Percentiles rank a stretch among this genome's conserved stretches.
Conservation (phyloP, 371 early-diverging fungal species). For the Funneliformis caledonium region DNA sequence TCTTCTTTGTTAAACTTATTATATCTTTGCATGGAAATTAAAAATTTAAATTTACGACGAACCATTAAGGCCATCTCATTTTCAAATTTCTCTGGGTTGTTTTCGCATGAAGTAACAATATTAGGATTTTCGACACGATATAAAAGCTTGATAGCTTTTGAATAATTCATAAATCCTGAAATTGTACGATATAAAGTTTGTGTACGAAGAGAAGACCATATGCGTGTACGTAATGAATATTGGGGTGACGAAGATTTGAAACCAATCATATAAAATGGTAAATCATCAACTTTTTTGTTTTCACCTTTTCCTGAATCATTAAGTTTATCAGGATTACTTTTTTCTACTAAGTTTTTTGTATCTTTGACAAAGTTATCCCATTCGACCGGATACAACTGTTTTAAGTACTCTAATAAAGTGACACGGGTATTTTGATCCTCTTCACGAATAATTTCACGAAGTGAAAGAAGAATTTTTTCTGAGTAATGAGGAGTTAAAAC, state of each 20-base stretch:
- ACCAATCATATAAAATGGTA: constrained; percentile 83
- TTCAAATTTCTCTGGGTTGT: constrained; percentile 68
- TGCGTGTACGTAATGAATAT: constrained; percentile 83
- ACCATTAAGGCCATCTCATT: constrained; percentile 70
- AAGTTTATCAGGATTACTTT: constrained; percentile 48
- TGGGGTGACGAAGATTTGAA: constrained; percentile 84
- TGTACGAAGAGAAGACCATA: constrained; percentile 89
- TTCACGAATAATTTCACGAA: constrained; percentile 86
- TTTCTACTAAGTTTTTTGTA: constrained; percentile 79
- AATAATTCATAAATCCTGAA: constrained; percentile 90
- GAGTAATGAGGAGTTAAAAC: constrained; percentile 90
- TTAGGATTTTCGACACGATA: constrained; percentile 86
- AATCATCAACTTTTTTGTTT: constrained; percentile 67
- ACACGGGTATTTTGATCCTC: constrained; percentile 83
- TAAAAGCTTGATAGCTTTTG: constrained; percentile 80
- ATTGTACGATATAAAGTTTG: constrained; percentile 91
- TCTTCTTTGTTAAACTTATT: constrained; percentile 77
- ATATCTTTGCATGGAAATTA: constrained; percentile 91
- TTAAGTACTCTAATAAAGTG: constrained; percentile 85
- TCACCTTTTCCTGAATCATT: constrained; percentile 40
- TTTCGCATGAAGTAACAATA: constrained; percentile 65
- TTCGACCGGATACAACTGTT: constrained; percentile 82
- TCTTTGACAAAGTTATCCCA: constrained; percentile 94
- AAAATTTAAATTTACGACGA: constrained; percentile 80
- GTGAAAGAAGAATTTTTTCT: constrained; percentile 83